phyloP scores from a whole-genome alignment of 1,139 yeast genomes.

The Zhuliangozyma blackwelliae region DNA sequence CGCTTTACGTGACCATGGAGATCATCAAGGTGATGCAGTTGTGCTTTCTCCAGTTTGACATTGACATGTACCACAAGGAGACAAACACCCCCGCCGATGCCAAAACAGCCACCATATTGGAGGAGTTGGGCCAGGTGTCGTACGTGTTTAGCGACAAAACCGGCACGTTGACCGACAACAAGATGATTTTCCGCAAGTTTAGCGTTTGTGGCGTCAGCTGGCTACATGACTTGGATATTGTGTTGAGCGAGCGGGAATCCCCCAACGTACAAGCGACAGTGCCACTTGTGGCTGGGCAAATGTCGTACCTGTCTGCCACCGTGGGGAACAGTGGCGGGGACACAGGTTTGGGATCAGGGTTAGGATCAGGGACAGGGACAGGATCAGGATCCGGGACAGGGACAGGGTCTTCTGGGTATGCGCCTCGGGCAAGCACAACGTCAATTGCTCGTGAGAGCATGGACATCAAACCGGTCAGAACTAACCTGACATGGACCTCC shows the following conservation, averaged over 20 bases:
- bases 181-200: slow-evolving; percentile 81
- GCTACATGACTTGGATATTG: slow-evolving; percentile 70
- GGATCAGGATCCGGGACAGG: slow-evolving; percentile 24
- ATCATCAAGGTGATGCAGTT: slow-evolving; percentile 87
- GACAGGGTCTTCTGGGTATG: slow-evolving; percentile 12
- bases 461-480: slow-evolving; percentile 14
- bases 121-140: slow-evolving; percentile 95
- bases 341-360: slow-evolving; percentile 21
- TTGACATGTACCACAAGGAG: slow-evolving; percentile 87
- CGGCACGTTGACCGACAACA: slow-evolving; percentile 90
- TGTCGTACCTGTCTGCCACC: too few species aligned
- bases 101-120: slow-evolving; percentile 90
- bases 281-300: slow-evolving; percentile 3
- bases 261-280: slow-evolving; percentile 9
- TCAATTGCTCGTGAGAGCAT: slow-evolving; percentile 31
- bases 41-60: slow-evolving; percentile 75
- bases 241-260: slow-evolving; percentile 22
- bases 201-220: slow-evolving; percentile 86
- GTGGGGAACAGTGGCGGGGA: too few species aligned
- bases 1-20: slow-evolving; percentile 95
- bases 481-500: slow-evolving; percentile 30
- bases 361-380: slow-evolving; percentile 17
- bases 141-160: slow-evolving; percentile 95
- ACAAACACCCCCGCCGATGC: slow-evolving; percentile 92
- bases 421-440: slow-evolving; percentile 25